Conservation (phyloP, 768 basidiomycete genomes). For the Auriculariales sp. region DNA sequence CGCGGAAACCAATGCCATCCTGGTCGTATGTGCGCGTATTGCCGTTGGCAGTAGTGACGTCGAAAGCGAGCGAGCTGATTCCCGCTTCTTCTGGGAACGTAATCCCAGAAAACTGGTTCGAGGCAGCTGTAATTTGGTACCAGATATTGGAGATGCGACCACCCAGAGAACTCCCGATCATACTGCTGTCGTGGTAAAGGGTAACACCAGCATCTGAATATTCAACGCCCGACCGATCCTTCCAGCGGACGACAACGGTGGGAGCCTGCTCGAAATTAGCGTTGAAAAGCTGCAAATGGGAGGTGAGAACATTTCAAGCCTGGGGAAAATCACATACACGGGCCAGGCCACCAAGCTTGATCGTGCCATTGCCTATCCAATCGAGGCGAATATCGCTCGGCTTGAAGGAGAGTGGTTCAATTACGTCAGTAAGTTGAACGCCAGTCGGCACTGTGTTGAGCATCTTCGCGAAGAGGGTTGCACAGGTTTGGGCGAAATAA, state of each 20-base stretch:
- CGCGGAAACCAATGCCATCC: background rate
- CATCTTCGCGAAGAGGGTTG: slow-evolving; percentile 28
- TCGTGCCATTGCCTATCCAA: background rate
- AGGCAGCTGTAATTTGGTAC: background rate
- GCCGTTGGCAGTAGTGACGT: background rate
- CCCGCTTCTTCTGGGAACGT: no score
- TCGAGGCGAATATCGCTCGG: background rate
- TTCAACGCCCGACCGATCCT: background rate
- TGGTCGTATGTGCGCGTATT: background rate
- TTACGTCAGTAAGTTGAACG: slow-evolving; percentile 30
- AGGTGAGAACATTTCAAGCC: background rate
- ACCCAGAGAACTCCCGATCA: background rate
- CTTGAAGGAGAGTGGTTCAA: slow-evolving; percentile 12
- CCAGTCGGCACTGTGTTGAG: slow-evolving; percentile 32
- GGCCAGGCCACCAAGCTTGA: background rate
- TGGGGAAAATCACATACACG: background rate
- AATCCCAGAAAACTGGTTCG: background rate
- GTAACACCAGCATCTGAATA: background rate
- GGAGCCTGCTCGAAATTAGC: background rate
- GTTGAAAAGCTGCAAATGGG: background rate
- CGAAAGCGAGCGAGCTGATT: no score
- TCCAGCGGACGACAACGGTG: background rate
- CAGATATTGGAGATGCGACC: background rate
- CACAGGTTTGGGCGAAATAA: slow-evolving; percentile 25
- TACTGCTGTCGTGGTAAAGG: background rate